Base-by-base conservation (phyloP, 768 basidiomycete species). In the Lentinula aciculospora region DNA sequence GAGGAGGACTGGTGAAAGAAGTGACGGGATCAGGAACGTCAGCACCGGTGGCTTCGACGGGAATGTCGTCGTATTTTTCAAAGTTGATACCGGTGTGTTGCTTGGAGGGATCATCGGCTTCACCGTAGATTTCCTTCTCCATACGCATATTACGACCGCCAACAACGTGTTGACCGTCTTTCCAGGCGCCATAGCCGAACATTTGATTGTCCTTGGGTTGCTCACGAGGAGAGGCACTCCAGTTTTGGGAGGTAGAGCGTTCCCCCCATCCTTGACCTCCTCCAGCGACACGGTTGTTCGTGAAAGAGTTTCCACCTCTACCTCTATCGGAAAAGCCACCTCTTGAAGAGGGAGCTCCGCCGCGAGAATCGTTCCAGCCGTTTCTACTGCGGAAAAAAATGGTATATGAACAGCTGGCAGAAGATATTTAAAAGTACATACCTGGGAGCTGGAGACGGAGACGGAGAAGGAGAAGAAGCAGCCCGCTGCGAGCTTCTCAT, bases 41-140 rank as follows among this genome's bases (percentile, higher is more conserved):
- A 60, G 87, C 86, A 64, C 97, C 97, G 49, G 96, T 98, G 34
- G 95, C 96, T 75, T 98, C 97, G 64, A 99, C 95, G 62, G 97
- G 97, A 68, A 99, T 99, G 71, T 98, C 96, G 73, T 97, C 97
- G 67, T 98, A 99, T 74, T 97, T 97, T 77, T 99, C 97, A 69
- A 99, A 99, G 77, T 99, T 99, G 77, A 99, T 98, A 62, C 97
- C 97, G 44, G 95, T 96, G 69, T 93, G 87, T 71, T 97, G 89
- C 69, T 91, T 92, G 59, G 84, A 85, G 23, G 88, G 83, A 71
- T 98, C 96, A 46, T 82, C 77, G 39, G 81, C 80, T 62, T 96
- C 94, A 56, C 97, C 97, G 65, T 88, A 99, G 37, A 99, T 88
- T 68, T 98, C 95, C 75, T 93, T 94, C 77, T 99, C 97, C 64